Base-by-base conservation (phyloP, 2,329 filamentous ascomycete species). In the Sarocladium strictum region DNA sequence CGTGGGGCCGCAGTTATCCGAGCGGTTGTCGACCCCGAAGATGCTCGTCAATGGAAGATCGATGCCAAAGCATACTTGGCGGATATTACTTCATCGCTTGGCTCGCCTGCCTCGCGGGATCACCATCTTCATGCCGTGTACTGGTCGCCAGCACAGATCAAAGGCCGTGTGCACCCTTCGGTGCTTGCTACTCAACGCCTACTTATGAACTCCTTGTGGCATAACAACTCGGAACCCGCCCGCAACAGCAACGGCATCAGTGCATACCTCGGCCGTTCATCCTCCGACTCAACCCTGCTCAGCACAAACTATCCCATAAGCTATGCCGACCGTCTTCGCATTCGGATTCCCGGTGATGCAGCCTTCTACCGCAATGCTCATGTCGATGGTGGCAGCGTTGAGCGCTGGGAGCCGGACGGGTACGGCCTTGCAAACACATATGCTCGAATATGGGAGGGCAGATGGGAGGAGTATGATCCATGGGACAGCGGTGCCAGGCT, bases 381-480 rank as follows among this genome's bases (percentile, higher is more conserved):
- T 64, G 75, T 86, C 1, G 87, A 91, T 61, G 86, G 86, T 14
- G 87, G 87, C 21, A 87, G 84, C 53, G 79, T 89, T 1, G 87
- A 91, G 69, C 77, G 87, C 2, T 91, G 88, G 87, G 87, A 90
- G 65, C 74, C 74, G 27, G 70, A 79, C 0, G 87, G 87, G 1
- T 92, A 91, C 60, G 83, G 85, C 0, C 71, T 65, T 2, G 79
- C 85, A 12, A 73, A 76, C 2, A 87, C 92, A 2, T 97, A 96
- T 68, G 80, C 87, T 56, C 71, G 77, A 19, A 79, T 97, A 9
- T 86, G 90, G 55, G 69, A 80, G 19, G 93, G 92, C 0, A 69
- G 76, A 1, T 96, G 91, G 90, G 88, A 92, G 63, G 72, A 82
- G 2, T 90, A 87, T 63, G 86, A 92, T 61, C 82, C 88, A 0